Conservation (phyloP, 495 filamentous ascomycete species). For the Penicillium bialowiezense region DNA sequence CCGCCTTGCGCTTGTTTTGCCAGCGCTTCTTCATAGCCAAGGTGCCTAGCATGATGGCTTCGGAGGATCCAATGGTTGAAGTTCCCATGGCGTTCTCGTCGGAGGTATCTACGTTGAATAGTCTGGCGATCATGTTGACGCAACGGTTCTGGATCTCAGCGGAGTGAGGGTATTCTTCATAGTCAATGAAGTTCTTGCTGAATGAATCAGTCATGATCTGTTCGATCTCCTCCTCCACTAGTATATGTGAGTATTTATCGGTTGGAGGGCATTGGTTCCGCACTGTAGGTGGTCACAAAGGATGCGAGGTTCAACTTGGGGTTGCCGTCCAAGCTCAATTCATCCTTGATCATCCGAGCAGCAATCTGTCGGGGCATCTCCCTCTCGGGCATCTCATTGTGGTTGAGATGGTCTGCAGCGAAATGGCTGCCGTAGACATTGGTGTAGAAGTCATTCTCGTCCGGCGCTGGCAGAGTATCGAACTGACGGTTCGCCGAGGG, state of each 20-base stretch:
- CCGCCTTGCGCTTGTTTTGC: constrained; percentile 78
- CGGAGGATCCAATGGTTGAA: constrained; percentile 79
- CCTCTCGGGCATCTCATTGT: constrained; percentile 81
- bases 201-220: constrained; percentile 86
- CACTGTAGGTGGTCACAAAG: constrained; percentile 30
- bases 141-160: constrained; percentile 92
- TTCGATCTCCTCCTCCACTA: constrained; percentile 81
- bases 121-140: constrained; percentile 87
- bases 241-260: too few relatives aligned
- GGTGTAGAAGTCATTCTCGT: constrained; percentile 59
- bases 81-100: constrained; percentile 70
- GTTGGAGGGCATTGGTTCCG: too few relatives aligned
- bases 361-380: constrained; percentile 90
- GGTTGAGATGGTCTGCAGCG: constrained; percentile 73
- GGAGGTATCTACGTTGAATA: constrained; percentile 64
- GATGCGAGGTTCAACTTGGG: constrained; percentile 66
- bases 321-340: constrained; percentile 85
- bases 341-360: constrained; percentile 93
- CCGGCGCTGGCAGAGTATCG: constrained; percentile 22
- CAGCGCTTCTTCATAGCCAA: constrained; percentile 95
- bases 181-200: constrained; percentile 92
- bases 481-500: constrained; percentile 24
- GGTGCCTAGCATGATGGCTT: constrained; percentile 87
- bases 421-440: constrained; percentile 84
- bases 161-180: constrained; percentile 86